Evolutionary conservation across 176 grass and related monocot genomes (phyloP).

Genomic region (Hordeum marinum): DNA sequence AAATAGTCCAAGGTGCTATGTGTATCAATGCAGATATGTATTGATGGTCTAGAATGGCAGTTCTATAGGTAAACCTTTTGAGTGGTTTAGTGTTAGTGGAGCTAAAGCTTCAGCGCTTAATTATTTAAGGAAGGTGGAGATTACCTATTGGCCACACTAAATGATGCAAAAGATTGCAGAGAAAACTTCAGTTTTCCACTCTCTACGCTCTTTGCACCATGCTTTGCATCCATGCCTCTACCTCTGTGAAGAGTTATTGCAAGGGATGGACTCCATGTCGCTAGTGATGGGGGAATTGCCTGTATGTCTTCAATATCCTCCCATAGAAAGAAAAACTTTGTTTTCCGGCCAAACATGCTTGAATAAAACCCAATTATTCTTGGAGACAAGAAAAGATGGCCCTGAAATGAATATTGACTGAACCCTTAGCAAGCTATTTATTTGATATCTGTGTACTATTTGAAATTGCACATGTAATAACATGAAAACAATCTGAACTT

Average conservation of each 20-base stretch:
- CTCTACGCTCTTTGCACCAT: constrained; percentile 77
- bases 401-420: constrained; percentile 43
- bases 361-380: constrained; percentile 91
- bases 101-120: neutral
- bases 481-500: neutral
- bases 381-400: constrained; percentile 86
- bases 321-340: constrained; percentile 92
- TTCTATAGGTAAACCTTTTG: neutral
- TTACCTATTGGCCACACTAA: constrained; percentile 86
- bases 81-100: neutral
- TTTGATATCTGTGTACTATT: constrained; percentile 13
- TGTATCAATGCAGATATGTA: neutral
- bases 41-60: neutral
- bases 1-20: constrained; percentile 27
- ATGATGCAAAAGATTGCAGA: constrained; percentile 90
- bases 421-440: constrained; percentile 8
- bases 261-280: constrained; percentile 70
- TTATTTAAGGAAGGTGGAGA: constrained; percentile 2
- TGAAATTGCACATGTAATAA: neutral
- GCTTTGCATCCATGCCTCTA: constrained; percentile 89
- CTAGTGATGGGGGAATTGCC: constrained; percentile 54
- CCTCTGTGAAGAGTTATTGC: constrained; percentile 70
- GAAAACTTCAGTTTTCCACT: constrained; percentile 82
- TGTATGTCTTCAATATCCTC: constrained; percentile 98
- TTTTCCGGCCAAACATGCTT: constrained; percentile 91